These are phyloP conservation scores for Annona squamosa DNA, from an alignment of 164 flowering plant species.

Conservation along the genomic window DNA sequence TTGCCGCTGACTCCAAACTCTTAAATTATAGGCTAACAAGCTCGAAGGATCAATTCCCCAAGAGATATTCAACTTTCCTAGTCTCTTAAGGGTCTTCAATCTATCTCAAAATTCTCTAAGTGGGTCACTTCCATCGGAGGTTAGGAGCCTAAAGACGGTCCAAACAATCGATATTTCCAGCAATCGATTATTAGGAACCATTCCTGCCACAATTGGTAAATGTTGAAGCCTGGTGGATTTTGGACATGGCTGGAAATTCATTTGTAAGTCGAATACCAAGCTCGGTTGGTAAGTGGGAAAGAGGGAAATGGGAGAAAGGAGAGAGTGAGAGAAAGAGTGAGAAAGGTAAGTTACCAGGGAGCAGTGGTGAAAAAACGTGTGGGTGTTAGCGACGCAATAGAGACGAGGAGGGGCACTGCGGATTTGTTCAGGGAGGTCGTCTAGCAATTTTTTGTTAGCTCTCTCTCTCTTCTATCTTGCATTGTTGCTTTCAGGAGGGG, in stretches of 20 bases:
- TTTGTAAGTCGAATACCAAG: constrained; percentile 8
- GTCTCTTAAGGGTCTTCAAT: background rate
- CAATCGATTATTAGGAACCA: background rate
- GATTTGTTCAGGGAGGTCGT: too few relatives aligned
- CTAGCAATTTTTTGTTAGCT: too few relatives aligned
- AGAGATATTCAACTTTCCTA: background rate
- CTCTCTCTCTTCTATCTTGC: too few relatives aligned
- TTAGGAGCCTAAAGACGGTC: background rate
- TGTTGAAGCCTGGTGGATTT: background rate
- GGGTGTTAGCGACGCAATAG: too few relatives aligned
- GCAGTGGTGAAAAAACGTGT: too few relatives aligned
- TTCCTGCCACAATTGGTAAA: constrained; percentile 1
- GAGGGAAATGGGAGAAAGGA: background rate
- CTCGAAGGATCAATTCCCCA: constrained; percentile 5
- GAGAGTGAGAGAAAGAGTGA: too few relatives aligned
- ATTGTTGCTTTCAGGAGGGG: too few relatives aligned
- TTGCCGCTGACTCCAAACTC: background rate
- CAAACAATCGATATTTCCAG: background rate
- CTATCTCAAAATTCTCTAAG: constrained; percentile 5
- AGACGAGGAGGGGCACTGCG: too few relatives aligned
- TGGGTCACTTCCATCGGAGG: constrained; percentile 1
- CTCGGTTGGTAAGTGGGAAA: background rate
- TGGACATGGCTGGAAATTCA: constrained; percentile 1
- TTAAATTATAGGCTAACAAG: background rate
- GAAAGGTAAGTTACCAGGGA: too few relatives aligned